Evolutionary conservation across 2,329 filamentous ascomycete genomes (phyloP).

Genomic region (Leptographium lundbergii): DNA sequence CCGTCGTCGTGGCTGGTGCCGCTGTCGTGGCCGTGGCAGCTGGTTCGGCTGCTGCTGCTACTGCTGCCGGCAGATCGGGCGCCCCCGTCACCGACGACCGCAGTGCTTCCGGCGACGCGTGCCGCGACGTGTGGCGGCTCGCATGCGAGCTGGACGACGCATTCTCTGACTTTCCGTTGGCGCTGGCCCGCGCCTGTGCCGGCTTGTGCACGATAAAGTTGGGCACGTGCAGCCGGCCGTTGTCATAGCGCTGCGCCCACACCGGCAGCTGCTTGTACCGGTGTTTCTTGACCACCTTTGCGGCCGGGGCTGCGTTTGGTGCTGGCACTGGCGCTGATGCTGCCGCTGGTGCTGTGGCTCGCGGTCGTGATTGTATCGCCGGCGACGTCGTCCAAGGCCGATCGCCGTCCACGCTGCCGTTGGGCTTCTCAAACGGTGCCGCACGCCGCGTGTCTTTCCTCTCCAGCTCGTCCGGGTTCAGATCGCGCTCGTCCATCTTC

Average conservation of each 20-base stretch:
- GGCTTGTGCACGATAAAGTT: slow-evolving; percentile 34
- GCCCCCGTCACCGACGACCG: slow-evolving; percentile 12
- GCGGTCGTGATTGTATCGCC: not conserved
- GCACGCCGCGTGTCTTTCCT: slow-evolving; percentile 31
- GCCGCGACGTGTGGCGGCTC: slow-evolving; percentile 35
- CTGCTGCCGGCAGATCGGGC: slow-evolving; percentile 11
- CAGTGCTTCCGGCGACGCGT: slow-evolving; percentile 22
- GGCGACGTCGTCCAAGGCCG: not conserved
- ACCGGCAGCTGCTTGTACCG: slow-evolving; percentile 27
- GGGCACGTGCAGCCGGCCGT: slow-evolving; percentile 24
- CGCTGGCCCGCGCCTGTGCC: slow-evolving; percentile 5
- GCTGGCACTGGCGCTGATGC: not conserved
- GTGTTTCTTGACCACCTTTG: slow-evolving; percentile 24
- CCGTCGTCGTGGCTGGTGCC: slow-evolving; percentile 3
- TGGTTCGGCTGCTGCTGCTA: slow-evolving; percentile 10
- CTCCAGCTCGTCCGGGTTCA: slow-evolving; percentile 39
- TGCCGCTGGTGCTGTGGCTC: not conserved
- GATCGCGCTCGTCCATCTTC: slow-evolving; percentile 34
- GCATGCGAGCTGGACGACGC: slow-evolving; percentile 18
- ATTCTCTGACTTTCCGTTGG: slow-evolving; percentile 19
- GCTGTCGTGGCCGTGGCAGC: slow-evolving; percentile 4
- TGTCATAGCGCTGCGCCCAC: slow-evolving; percentile 34
- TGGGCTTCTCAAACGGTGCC: slow-evolving; percentile 32
- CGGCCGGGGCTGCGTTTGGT: not conserved
- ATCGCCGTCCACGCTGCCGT: slow-evolving; percentile 21